phyloP scores from a whole-genome alignment of 2,329 filamentous ascomycete species.

The Hypomyces rosellus region DNA sequence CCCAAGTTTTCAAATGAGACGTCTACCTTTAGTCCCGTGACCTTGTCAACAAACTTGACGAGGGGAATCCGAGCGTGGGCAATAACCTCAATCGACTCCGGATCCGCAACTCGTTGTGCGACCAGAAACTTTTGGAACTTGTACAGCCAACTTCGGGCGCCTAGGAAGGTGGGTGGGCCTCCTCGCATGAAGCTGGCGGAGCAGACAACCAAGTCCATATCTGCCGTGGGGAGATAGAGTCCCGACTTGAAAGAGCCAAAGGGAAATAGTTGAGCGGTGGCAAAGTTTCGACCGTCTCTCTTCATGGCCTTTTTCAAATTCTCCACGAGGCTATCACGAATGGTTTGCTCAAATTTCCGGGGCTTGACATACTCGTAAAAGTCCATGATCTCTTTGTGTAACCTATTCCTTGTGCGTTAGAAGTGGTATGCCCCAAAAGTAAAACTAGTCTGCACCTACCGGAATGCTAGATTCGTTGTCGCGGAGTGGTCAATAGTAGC shows the following conservation, averaged over 20 bases:
- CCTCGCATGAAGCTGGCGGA: constrained; percentile 50
- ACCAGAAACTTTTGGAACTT: constrained; percentile 57
- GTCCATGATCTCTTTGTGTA: constrained; percentile 85
- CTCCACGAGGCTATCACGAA: constrained; percentile 66
- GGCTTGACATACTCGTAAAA: constrained; percentile 85
- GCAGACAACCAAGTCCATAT: constrained; percentile 89
- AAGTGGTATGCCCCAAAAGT: not conserved
- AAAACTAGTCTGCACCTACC: constrained; percentile 34
- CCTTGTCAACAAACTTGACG: constrained; percentile 78
- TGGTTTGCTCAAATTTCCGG: constrained; percentile 64
- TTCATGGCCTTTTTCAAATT: constrained; percentile 58
- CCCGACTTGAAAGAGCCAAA: constrained; percentile 96
- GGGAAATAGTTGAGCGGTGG: constrained; percentile 57
- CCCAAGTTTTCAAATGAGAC: constrained; percentile 91
- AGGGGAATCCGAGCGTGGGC: constrained; percentile 76
- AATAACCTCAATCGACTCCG: constrained; percentile 61
- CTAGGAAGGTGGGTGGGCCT: constrained; percentile 41
- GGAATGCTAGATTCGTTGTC: constrained; percentile 46
- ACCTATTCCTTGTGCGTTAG: constrained; percentile 35
- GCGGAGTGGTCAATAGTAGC: constrained; percentile 46
- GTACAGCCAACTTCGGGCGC: constrained; percentile 51
- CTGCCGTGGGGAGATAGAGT: constrained; percentile 63
- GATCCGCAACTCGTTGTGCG: constrained; percentile 48
- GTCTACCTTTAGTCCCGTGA: constrained; percentile 79
- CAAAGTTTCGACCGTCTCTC: constrained; percentile 41